Evolutionary conservation across 2,329 filamentous ascomycete genomes (phyloP).

Genomic region (Neofusicoccum kwambonambiense): DNA sequence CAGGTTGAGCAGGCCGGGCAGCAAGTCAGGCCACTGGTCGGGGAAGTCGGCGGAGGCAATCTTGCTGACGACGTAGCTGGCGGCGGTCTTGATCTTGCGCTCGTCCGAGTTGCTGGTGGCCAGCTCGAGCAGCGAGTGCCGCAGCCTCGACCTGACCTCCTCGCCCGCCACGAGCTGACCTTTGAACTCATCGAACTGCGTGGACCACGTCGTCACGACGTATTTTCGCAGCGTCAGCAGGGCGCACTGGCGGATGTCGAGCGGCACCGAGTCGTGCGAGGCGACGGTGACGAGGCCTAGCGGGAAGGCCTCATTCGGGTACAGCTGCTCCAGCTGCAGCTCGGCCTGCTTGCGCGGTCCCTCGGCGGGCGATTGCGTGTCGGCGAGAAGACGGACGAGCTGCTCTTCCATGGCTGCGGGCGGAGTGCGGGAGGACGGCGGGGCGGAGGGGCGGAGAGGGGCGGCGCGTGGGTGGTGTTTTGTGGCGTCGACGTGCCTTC

Average conservation of each 20-base stretch:
- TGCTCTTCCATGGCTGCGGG: conserved; percentile 74
- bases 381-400: conserved; percentile 81
- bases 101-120: conserved; percentile 72
- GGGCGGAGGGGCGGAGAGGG: neutral
- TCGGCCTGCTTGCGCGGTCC: conserved; percentile 82
- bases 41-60: conserved; percentile 93
- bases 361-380: conserved; percentile 77
- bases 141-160: conserved; percentile 69
- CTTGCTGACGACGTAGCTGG: conserved; percentile 88
- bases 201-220: conserved; percentile 81
- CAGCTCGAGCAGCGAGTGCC: conserved; percentile 72
- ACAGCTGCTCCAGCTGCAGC: conserved; percentile 71
- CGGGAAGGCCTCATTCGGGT: conserved; percentile 69
- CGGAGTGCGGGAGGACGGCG: neutral
- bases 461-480: neutral
- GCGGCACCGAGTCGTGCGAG: conserved; percentile 69
- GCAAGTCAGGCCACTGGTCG: conserved; percentile 87
- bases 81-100: conserved; percentile 83
- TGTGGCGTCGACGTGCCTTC: conserved; percentile 16
- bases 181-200: conserved; percentile 68
- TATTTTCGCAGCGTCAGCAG: conserved; percentile 78
- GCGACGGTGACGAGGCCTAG: conserved; percentile 78
- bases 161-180: conserved; percentile 69
- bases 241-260: conserved; percentile 78
- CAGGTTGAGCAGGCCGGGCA: conserved; percentile 74